These are phyloP conservation scores for Xylaria sp. DNA, from an alignment of 2,329 filamentous ascomycete genomes.

Conservation along the genomic window DNA sequence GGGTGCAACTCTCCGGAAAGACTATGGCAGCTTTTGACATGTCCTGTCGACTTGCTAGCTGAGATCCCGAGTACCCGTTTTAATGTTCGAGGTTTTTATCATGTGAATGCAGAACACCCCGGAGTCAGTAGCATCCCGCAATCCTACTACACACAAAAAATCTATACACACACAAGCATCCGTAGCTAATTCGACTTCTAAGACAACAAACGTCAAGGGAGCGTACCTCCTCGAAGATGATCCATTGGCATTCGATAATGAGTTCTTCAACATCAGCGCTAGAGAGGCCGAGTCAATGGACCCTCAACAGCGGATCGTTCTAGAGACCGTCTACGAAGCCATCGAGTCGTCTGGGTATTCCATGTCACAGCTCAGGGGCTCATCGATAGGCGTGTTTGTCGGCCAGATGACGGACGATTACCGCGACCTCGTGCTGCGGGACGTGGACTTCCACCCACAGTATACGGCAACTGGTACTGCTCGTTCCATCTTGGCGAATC, in stretches of 20 bases:
- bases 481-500: slow-evolving; percentile 36
- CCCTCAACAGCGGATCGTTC: slow-evolving; percentile 26
- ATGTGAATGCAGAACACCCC: slow-evolving; percentile 29
- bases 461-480: slow-evolving; percentile 29
- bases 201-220: slow-evolving; percentile 34
- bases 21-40: slow-evolving; percentile 33
- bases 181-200: slow-evolving; percentile 3
- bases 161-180: neutral
- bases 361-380: slow-evolving; percentile 15
- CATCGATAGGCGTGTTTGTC: slow-evolving; percentile 12
- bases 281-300: neutral
- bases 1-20: slow-evolving; percentile 26
- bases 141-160: neutral
- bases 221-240: slow-evolving; percentile 20
- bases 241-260: slow-evolving; percentile 11
- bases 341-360: slow-evolving; percentile 17
- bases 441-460: neutral
- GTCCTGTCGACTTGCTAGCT: slow-evolving; percentile 23
- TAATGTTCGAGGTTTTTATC: slow-evolving; percentile 49
- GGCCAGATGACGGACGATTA: slow-evolving; percentile 26
- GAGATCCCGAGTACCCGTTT: slow-evolving; percentile 49
- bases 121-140: neutral
- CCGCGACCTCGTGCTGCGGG: slow-evolving; percentile 12
- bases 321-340: slow-evolving; percentile 12
- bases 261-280: slow-evolving; percentile 24